Evolutionary conservation across 306 rosid genomes (phyloP), one percentile per base, ranked within the genome.

Genomic region (Trifolium repens): DNA sequence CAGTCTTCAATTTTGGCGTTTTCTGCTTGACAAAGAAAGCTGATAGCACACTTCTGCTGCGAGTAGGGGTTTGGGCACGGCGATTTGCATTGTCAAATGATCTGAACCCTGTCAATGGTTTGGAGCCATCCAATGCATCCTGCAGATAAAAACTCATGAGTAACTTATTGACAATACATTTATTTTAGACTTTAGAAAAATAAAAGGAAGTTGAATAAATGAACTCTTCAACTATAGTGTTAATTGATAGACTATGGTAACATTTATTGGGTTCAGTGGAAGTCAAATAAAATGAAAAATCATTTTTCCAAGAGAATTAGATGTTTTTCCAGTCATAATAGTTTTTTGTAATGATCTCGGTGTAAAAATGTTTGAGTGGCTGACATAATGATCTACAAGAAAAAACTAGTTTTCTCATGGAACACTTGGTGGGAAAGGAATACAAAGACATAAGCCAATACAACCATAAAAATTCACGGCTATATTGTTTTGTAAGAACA

Each of bases 11-110:
- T 88, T 88, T 94, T 9, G 65, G 73, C 15, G 86, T 59, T 86
- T 81, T 94, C 81, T 87, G 96, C 81, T 89, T 94, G 42, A 43
- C 97, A 77, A 94, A 94, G 92, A 94, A 91, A 26, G 97, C 84
- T 37, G 98, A 86, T 73, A 94, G 88, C 82, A 94, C 78, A 65
- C 99, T 94, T 85, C 84, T 94, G 83, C 99, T 94, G 71, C 97
- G 97, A 82, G 81, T 76, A 40, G 94, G 96, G 71, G 74, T 82
- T 55, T 77, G 88, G 61, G 81, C 84, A 13, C 85, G 91, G 63
- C 94, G 91, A 71, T 81, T 87, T 80, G 59, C 88, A 84, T 79
- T 76, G 73, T 87, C 99, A 72, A 94, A 89, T 77, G 98, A 94
- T 82, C 89, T 87, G 87, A 75, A 86, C 19, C 85, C 72, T 52